These are phyloP conservation scores for Teratosphaeria gauchensis DNA, from an alignment of 2,329 filamentous ascomycete species.

Conservation along the genomic window DNA sequence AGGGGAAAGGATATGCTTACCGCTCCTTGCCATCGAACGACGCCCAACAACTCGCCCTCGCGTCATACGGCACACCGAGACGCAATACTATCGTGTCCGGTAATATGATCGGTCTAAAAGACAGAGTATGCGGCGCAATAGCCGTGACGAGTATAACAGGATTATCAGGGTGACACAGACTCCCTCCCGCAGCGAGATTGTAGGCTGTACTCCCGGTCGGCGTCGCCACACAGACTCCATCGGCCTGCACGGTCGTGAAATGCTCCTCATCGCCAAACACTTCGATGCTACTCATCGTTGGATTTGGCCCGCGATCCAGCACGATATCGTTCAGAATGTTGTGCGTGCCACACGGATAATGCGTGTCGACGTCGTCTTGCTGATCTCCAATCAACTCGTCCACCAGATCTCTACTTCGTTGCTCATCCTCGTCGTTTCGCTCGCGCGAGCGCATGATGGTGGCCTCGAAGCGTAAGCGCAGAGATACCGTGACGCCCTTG, in stretches of 20 bases:
- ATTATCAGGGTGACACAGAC: conserved; percentile 90
- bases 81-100: conserved; percentile 92
- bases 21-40: conserved; percentile 92
- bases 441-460: conserved; percentile 73
- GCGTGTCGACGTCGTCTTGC: conserved; percentile 72
- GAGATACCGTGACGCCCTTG: conserved; percentile 78
- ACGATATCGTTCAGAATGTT: conserved; percentile 97
- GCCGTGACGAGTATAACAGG: conserved; percentile 90
- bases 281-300: conserved; percentile 86
- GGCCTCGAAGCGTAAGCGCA: conserved; percentile 83
- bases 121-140: conserved; percentile 89
- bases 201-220: conserved; percentile 93
- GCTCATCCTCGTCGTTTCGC: conserved; percentile 14
- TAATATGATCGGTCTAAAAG: conserved; percentile 90
- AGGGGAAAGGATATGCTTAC: conserved; percentile 22
- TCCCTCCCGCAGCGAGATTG: conserved; percentile 90
- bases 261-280: conserved; percentile 92
- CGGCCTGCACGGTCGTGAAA: conserved; percentile 86
- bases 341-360: conserved; percentile 71
- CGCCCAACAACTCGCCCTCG: conserved; percentile 85
- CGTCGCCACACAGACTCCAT: conserved; percentile 87
- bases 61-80: conserved; percentile 89
- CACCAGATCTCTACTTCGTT: conserved; percentile 58
- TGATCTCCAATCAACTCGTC: conserved; percentile 86
- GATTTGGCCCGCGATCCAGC: conserved; percentile 84